These are phyloP conservation scores for Tuber microsphaerosporum DNA, from an alignment of 495 filamentous ascomycete species.

Conservation along the genomic window DNA sequence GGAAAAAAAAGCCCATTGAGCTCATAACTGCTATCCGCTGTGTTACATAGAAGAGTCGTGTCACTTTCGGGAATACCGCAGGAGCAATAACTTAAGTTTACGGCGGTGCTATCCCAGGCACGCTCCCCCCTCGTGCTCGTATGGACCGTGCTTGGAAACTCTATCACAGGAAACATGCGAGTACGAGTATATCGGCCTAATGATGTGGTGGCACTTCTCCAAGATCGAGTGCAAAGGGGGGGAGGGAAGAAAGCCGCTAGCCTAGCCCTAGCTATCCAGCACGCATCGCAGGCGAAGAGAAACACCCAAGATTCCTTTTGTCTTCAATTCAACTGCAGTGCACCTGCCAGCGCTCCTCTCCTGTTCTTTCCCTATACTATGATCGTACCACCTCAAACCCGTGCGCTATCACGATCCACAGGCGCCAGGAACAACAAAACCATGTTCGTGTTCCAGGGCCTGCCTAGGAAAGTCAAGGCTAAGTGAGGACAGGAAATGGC, in stretches of 20 bases:
- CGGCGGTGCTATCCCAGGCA: background rate
- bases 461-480: background rate
- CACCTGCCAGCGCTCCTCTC: background rate
- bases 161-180: background rate
- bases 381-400: background rate
- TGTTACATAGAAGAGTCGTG: background rate
- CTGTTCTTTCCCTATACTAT: background rate
- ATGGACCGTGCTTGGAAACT: background rate
- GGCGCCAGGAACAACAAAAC: background rate
- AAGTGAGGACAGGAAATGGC: background rate
- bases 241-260: background rate
- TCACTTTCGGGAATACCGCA: background rate
- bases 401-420: background rate
- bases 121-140: background rate
- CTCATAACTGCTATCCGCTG: background rate
- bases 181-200: background rate
- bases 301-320: background rate
- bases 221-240: background rate
- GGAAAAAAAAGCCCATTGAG: background rate
- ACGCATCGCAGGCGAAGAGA: background rate
- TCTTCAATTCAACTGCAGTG: background rate
- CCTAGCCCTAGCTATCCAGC: background rate
- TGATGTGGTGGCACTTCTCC: background rate
- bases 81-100: background rate
- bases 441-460: background rate